Base-by-base conservation (phyloP, 306 rosid species). In the Lathyrus oleraceus region DNA sequence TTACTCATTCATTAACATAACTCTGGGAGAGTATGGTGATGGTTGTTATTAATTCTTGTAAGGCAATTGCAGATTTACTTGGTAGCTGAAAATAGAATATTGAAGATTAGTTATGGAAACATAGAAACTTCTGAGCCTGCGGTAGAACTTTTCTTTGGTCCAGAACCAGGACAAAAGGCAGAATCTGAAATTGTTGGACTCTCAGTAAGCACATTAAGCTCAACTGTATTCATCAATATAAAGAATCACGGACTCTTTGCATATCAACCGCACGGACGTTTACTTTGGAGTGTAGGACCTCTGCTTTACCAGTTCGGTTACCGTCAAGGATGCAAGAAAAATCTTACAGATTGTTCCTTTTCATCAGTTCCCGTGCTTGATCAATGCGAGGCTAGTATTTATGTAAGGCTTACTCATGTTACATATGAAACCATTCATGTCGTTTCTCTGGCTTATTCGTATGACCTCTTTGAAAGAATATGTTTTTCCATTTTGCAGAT, bases 281-380 rank as follows among this genome's bases (percentile, higher is more conserved):
- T 87, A 38, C 63, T 80, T 6, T 92, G 97, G 96, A 87, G 95
- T 57, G 79, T 89, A 3, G 94, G 88, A 78, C 87, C 97, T 65
- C 82, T 87, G 73, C 85, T 87, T 66, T 76, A 85, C 64, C 85
- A 83, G 69, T 85, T 59, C 61, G 96, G 93, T 30, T 87, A 77
- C 67, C 81, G 65, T 17, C 90, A 87, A 72, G 97, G 94, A 74
- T 91, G 97, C 74, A 43, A 74, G 58, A 88, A 78, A 77, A 87
- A 87, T 65, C 47, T 6, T 2, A 82, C 80, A 20, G 77, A 80
- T 69, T 91, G 94, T 56, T 81, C 67, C 65, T 91, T 91, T 76
- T 66, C 78, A 20, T 89, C 97, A 6, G 79, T 36, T 27, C 94
- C 96, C 2, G 72, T 89, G 76, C 78, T 91, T 78, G 96, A 91